Percentiles rank a stretch among this genome's conserved stretches.
phyloP scores from a whole-genome alignment of 139 green algal species.

The Bryopsis sp. region DNA sequence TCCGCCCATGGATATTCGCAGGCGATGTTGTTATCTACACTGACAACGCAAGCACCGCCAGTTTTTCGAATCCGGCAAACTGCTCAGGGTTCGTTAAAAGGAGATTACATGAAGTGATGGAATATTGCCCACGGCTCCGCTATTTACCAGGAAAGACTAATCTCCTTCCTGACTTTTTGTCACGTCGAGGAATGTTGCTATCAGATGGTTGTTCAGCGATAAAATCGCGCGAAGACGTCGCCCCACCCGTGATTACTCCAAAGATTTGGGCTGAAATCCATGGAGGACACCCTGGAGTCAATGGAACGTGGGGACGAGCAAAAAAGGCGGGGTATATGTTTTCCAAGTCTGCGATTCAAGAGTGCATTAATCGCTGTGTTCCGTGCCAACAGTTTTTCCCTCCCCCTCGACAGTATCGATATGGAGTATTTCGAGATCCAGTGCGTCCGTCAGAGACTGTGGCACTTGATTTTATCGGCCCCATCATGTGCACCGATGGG shows the following conservation, averaged over 20 bases:
- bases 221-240: neutral
- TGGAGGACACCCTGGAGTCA: neutral
- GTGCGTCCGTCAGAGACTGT: neutral
- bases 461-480: neutral
- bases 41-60: neutral
- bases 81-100: neutral
- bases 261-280: neutral
- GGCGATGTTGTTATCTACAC: neutral
- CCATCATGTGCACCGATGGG: neutral
- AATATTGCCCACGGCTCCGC: neutral
- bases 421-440: neutral
- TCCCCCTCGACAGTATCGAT: neutral
- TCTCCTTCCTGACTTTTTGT: neutral
- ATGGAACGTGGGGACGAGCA: neutral
- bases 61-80: neutral
- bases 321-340: neutral
- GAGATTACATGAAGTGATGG: neutral
- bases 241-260: neutral
- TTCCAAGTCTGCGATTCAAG: neutral
- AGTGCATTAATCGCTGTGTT: neutral
- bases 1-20: neutral
- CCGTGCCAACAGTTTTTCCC: neutral
- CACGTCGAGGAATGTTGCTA: neutral
- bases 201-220: neutral
- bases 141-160: conserved; percentile 9